These are phyloP conservation scores for Pecoramyces ruminantium DNA, from an alignment of 192 early-diverging fungal species.

Conservation along the genomic window DNA sequence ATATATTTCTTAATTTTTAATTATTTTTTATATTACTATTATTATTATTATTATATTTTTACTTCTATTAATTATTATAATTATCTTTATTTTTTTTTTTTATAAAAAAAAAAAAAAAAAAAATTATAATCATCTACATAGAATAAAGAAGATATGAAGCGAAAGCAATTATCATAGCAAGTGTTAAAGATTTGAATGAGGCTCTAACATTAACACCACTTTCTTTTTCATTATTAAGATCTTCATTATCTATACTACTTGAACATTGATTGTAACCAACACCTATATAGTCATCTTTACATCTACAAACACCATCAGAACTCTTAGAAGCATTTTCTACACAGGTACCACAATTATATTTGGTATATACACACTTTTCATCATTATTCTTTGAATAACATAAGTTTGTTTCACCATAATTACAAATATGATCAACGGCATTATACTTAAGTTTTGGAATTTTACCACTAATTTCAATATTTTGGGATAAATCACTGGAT, in stretches of 20 bases:
- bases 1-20: no score
- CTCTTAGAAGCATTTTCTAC: background rate
- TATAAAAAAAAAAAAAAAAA: no score
- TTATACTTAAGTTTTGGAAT: background rate
- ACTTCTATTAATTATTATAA: no score
- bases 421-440: background rate
- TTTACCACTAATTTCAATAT: background rate
- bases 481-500: background rate
- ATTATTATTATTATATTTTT: no score
- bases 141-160: background rate
- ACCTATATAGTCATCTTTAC: background rate
- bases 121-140: background rate
- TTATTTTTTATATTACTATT: no score
- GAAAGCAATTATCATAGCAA: background rate
- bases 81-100: no score
- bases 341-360: background rate
- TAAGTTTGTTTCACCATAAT: background rate
- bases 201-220: background rate
- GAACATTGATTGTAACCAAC: background rate
- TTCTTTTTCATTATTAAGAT: background rate
- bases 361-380: background rate
- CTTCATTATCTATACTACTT: background rate
- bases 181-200: background rate
- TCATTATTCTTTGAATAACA: background rate
- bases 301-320: background rate